phyloP scores from a whole-genome alignment of 805 yeast genomes.

The Yarrowia keelungensis region DNA sequence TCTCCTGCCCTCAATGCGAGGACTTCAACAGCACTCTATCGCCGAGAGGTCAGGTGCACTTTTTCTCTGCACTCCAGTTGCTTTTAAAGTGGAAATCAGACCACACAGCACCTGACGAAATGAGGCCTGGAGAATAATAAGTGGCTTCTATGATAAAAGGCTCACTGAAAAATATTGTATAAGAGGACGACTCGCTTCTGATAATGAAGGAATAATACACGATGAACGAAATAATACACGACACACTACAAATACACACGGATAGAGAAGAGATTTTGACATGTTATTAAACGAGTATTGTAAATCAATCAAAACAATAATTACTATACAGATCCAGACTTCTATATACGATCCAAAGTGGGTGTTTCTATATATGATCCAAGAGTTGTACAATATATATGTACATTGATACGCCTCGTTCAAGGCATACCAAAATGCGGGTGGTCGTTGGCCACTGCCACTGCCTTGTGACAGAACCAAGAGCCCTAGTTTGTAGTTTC shows the following conservation, averaged over 20 bases:
- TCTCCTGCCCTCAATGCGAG: too few relatives aligned
- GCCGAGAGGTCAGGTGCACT: conserved; percentile 1
- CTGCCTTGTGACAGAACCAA: background rate
- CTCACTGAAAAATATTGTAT: too few relatives aligned
- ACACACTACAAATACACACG: background rate
- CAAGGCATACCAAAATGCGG: conserved; percentile 15
- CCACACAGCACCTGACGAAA: background rate
- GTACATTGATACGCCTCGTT: conserved; percentile 28
- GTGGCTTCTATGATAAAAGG: too few relatives aligned
- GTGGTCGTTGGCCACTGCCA: background rate
- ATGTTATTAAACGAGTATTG: conserved; percentile 15
- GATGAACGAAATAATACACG: background rate
- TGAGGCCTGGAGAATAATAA: too few relatives aligned
- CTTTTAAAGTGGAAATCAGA: conserved; percentile 18
- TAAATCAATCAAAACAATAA: conserved; percentile 24
- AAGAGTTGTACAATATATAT: conserved; percentile 33
- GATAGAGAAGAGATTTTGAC: conserved; percentile 7
- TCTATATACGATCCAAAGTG: conserved; percentile 38
- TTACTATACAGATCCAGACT: conserved; percentile 39
- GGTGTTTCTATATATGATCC: conserved; percentile 37
- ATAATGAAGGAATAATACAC: background rate
- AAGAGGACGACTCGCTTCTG: too few relatives aligned
- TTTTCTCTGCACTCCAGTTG: conserved; percentile 1
- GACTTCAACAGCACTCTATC: too few relatives aligned
- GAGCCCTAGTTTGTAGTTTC: background rate